Conservation (phyloP, 441 rosid genomes). For the Pelargonium cotyledonis region DNA sequence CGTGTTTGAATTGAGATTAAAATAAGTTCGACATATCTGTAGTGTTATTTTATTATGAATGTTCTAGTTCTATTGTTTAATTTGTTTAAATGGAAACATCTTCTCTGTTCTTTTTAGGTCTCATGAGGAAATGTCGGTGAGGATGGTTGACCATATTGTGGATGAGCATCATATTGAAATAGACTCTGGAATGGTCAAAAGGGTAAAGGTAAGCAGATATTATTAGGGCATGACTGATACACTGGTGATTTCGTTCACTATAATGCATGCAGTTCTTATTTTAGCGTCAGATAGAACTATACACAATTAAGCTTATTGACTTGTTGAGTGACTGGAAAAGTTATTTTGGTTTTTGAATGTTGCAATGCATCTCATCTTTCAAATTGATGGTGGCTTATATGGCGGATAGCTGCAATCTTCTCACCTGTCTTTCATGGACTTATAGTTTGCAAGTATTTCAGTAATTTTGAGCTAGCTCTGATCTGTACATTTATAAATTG, state of each 20-base stretch:
- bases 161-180: constrained; percentile 77
- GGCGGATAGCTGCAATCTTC: not conserved
- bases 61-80: not conserved
- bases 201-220: not conserved
- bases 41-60: not conserved
- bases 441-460: not conserved
- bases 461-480: too few species aligned
- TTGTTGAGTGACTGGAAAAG: not conserved
- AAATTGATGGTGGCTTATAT: not conserved
- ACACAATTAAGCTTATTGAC: not conserved
- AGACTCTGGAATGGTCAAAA: constrained; percentile 36
- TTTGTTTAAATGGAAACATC: not conserved
- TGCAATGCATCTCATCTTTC: too few species aligned
- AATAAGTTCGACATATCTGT: not conserved
- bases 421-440: not conserved
- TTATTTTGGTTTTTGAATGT: not conserved
- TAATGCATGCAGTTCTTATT: not conserved
- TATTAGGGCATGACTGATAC: not conserved
- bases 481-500: too few species aligned
- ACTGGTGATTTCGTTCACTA: not conserved
- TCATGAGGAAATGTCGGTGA: constrained; percentile 76
- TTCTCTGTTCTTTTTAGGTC: constrained; percentile 40
- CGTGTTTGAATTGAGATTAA: too few species aligned
- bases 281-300: not conserved
- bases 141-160: constrained; percentile 69